Evolutionary conservation across 345 rosid genomes (phyloP), one percentile per base, ranked within the genome.

Genomic region (Streptanthus diversifolius): DNA sequence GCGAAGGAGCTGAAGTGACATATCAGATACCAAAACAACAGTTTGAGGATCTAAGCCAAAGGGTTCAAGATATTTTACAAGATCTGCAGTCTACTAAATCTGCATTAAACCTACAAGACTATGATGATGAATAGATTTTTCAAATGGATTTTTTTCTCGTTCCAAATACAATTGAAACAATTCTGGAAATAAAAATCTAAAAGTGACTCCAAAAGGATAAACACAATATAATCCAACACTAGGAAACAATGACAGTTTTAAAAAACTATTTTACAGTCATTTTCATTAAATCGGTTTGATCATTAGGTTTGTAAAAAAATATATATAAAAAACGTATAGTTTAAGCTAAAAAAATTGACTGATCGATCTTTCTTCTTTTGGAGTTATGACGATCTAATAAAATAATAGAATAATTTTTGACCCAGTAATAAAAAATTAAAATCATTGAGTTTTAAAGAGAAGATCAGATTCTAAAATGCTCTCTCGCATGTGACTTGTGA

Each of bases 1-100:
- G 56, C 4, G 77, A 71, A 71, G 68, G 39, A 32, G 66, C 68
- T 41, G 66, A 71, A 43, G 40, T 77, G 11, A 66, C 71, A 39
- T 75, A 75, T 68, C 75, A 75, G 0, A 70, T 70, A 63, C 70
- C 80, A 0, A 76, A 70, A 19, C 75, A 63, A 45, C 70, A 76
- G 21, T 76, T 70, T 55, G 80, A 68, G 2, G 49, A 70, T 63
- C 35, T 76, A 37, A 69, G 41, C 49, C 68, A 76, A 63, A 70
- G 75, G 0, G 56, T 76, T 27, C 64, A 69, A 63, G 44, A 63
- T 54, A 70, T 76, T 69, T 43, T 76, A 41, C 64, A 63, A 7
- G 58, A 70, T 63, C 71, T 76, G 1, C 80, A 76, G 12, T 54
- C 57, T 62, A 61, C 70, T 53, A 63, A 76, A 75, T 43, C 7